These are phyloP conservation scores for Ganoderma multipileum DNA, from an alignment of 1,284 basidiomycete species.

Conservation along the genomic window DNA sequence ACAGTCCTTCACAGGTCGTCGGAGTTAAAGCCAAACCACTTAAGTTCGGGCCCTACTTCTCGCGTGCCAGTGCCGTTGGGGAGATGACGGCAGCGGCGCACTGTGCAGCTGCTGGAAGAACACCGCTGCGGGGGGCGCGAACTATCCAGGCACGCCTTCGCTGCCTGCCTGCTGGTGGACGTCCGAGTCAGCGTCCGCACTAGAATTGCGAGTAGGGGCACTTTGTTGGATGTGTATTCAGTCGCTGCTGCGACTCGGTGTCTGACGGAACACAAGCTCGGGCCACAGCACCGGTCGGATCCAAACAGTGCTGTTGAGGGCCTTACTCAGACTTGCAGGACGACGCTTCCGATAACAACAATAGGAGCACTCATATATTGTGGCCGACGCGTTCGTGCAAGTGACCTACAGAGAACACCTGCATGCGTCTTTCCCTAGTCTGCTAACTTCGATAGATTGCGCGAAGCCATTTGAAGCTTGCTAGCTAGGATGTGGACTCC, in stretches of 20 bases:
- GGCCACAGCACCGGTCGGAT: not conserved
- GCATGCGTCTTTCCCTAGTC: not conserved
- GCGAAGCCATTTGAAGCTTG: not conserved
- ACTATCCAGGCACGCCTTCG: not conserved
- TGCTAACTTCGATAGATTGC: not conserved
- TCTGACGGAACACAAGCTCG: not conserved
- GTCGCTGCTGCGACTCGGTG: not conserved
- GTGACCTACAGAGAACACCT: not conserved
- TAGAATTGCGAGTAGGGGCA: not conserved
- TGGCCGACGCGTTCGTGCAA: too few relatives aligned
- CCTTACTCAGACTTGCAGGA: not conserved
- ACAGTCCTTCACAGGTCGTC: not conserved
- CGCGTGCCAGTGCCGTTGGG: not conserved
- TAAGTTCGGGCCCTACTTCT: slow-evolving; percentile 6
- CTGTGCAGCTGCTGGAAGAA: not conserved
- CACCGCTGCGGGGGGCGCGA: not conserved
- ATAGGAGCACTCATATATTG: not conserved
- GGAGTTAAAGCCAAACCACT: not conserved
- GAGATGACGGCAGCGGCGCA: not conserved
- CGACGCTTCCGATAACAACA: not conserved
- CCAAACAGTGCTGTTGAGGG: not conserved
- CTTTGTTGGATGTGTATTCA: not conserved
- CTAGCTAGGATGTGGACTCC: not conserved
- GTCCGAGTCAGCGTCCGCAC: not conserved
- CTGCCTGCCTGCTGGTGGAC: not conserved